Evolutionary conservation across 805 yeast species (phyloP).

Genomic region (Yarrowia sp.): DNA sequence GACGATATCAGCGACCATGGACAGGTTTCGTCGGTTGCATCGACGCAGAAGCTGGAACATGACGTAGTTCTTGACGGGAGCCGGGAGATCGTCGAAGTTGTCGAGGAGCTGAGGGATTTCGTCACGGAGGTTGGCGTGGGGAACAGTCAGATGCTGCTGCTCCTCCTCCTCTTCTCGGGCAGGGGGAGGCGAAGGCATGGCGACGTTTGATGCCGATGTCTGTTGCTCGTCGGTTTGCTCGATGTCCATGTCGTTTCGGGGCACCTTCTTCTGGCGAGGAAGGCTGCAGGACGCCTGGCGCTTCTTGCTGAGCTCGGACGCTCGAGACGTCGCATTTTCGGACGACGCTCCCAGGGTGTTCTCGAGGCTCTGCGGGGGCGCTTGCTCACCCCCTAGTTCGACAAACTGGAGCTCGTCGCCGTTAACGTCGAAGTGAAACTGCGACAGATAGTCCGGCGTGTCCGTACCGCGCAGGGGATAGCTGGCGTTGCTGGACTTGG

Average conservation of each 20-base stretch:
- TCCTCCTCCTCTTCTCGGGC: conserved; percentile 25
- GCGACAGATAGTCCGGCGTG: conserved; percentile 22
- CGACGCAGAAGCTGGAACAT: conserved; percentile 55
- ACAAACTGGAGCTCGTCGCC: conserved; percentile 25
- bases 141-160: neutral
- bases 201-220: conserved; percentile 22
- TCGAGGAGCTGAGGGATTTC: conserved; percentile 65
- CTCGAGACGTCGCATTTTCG: neutral
- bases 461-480: conserved; percentile 22
- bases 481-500: conserved; percentile 17
- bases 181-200: conserved; percentile 25
- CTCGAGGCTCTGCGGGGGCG: neutral
- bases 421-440: conserved; percentile 23
- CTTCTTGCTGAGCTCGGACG: neutral
- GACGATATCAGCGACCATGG: conserved; percentile 55
- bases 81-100: conserved; percentile 45
- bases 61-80: conserved; percentile 49
- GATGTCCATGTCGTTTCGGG: conserved; percentile 19
- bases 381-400: conserved; percentile 6
- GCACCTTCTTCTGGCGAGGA: conserved; percentile 15
- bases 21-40: conserved; percentile 59
- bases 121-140: conserved; percentile 48
- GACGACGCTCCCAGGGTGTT: neutral
- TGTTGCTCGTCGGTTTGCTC: conserved; percentile 22
- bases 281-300: conserved; percentile 20